Base-by-base conservation (phyloP, 495 filamentous ascomycete species). In the Podospora sp. region DNA sequence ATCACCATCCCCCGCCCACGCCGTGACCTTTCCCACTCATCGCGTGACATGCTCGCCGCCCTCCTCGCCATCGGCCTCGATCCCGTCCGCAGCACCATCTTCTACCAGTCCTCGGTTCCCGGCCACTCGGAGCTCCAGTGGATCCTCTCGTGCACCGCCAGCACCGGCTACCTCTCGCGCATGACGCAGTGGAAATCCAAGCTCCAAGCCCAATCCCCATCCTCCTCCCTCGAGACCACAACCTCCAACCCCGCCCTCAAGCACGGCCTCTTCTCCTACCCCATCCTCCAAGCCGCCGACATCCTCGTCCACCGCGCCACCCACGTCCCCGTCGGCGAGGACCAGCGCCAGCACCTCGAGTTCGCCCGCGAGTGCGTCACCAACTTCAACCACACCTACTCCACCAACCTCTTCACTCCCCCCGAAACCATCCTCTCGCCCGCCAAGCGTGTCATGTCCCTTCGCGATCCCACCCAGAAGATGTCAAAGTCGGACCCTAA, bases 181-280 rank as follows among this genome's bases (percentile, higher is more conserved):
- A 99, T 99, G 96, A 98, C 95, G 50, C 94, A 97, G 79, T 98
- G 94, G 94, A 99, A 98, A 87, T 92, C 93, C 75, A 65, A 65
- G 14, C 60, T 55, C 33, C 22, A 60, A 11, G 1, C 52, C 58
- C 16, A 55, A 5, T 52, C 35, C 26, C 52, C 20, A 29, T 29
- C 55, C 33, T 20, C 29, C 14, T 56, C 65, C 35, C 27, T 12
- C 68, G 9, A n/a, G n/a, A 22, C 67, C 63, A 60, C 70, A 60
- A 71, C 75, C 4, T 82, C 83, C 55, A 87, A 83, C 63, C 74
- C 81, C 11, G 85, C 84, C 49, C 80, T 96, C 62, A 93, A 93
- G 72, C 85, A 96, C 14, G 96, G 95, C n/a, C 84, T 99, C 6
- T 96, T 97, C 81, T 95, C 93, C 11, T 99, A 99, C 73, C 95